Evolutionary conservation across 257 asterid species (phyloP), one percentile per base, ranked within the genome.

Genomic region (Solanum virginianum): DNA sequence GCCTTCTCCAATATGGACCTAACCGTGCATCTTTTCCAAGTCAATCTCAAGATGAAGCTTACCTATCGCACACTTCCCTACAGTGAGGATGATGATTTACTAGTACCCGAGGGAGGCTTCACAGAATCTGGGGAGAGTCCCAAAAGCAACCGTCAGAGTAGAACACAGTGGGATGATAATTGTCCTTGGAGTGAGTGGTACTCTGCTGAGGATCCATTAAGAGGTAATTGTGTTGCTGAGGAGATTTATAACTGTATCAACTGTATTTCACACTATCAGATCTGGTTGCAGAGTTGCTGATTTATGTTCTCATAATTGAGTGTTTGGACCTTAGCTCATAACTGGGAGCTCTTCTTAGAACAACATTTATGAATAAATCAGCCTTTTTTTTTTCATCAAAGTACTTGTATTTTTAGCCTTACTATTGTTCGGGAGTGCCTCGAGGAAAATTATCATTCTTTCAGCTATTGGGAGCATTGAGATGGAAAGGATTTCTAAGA

Each of bases 131-230:
- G 89, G 65, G 92, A 89, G 87, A 90, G 88, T 83, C 85, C 87
- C 77, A 95, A 91, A 87, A 88, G 85, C 87, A 88, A 90, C 53
- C 87, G 82, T 41, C 90, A 82, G 83, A 90, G 72, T 39, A 93
- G 90, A 89, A 85, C 89, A 84, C 98, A 89, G 84, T 95, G 98
- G 98, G 98, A 95, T 88, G 97, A 92, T 82, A 92, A 88, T 87
- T 93, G 92, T 88, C 95, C 98, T 89, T 95, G 98, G 98, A 94
- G 98, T 89, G 95, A 95, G 92, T 95, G 98, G 98, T 95, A 94
- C 87, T 89, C 97, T 57, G 96, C 95, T 32, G 98, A 95, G 89
- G 98, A 94, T 90, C 98, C 97, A 60, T 88, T 94, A 83, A 95
- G 88, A 90, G 98, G 98, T 93, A 84, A 89, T 80, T 85, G 29